Percentiles rank a stretch among this genome's conserved stretches.
phyloP scores from a whole-genome alignment of 192 early-diverging fungal species.

The Coemansia sp. region DNA sequence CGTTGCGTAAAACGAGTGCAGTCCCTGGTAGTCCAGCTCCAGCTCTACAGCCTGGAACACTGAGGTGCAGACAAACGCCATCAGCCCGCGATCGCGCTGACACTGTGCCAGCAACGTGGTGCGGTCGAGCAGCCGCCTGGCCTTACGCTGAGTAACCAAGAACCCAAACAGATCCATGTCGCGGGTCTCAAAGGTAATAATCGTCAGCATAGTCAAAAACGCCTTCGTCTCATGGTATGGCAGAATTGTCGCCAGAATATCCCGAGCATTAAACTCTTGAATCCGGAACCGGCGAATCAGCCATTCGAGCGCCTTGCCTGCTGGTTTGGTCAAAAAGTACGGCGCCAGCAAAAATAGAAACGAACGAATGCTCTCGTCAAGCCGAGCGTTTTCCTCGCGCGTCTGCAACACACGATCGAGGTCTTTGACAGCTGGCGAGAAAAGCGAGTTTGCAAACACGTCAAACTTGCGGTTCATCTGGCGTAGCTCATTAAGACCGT shows the following conservation, averaged over 20 bases:
- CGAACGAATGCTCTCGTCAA: constrained; percentile 71
- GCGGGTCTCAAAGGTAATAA: constrained; percentile 66
- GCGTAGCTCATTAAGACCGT: constrained; percentile 74
- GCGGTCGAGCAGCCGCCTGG: constrained; percentile 63
- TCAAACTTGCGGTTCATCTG: constrained; percentile 63
- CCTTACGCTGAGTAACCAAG: constrained; percentile 43
- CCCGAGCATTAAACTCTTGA: constrained; percentile 83
- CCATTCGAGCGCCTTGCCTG: constrained; percentile 91
- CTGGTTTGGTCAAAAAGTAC: constrained; percentile 78
- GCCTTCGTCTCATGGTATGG: constrained; percentile 93
- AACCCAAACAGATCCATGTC: constrained; percentile 42
- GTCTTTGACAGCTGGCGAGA: constrained; percentile 75
- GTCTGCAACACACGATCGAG: constrained; percentile 78
- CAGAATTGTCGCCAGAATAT: constrained; percentile 71
- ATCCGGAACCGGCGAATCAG: constrained; percentile 81
- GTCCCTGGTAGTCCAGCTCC: constrained; percentile 28
- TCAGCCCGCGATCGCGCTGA: constrained; percentile 63
- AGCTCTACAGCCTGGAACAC: constrained; percentile 43
- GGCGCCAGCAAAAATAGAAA: constrained; percentile 81
- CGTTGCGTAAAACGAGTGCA: constrained; percentile 43
- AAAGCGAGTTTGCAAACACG: constrained; percentile 69
- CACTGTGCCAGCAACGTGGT: constrained; percentile 67
- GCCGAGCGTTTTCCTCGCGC: constrained; percentile 71
- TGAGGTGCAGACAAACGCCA: constrained; percentile 76
- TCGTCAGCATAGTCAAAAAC: constrained; percentile 78